Evolutionary conservation across 805 yeast species (phyloP).

Genomic region (Pichia membranifaciens): DNA sequence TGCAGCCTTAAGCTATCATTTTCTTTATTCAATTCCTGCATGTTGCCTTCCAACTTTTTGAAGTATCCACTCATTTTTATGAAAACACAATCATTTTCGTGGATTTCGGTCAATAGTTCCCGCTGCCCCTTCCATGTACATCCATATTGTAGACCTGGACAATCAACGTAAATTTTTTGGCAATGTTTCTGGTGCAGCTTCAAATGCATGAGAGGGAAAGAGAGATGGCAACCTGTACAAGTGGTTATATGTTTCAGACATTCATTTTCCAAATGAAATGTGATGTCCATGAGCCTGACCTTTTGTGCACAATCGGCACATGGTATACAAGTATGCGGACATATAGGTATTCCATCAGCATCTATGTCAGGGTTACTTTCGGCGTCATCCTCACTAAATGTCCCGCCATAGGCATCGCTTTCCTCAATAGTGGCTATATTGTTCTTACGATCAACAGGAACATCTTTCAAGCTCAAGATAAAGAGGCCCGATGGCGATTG

Average conservation of each 20-base stretch:
- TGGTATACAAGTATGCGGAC: constrained; percentile 35
- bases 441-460: not conserved
- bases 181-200: constrained; percentile 40
- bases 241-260: constrained; percentile 36
- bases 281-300: constrained; percentile 29
- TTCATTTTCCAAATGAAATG: constrained; percentile 33
- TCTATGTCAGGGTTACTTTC: not conserved
- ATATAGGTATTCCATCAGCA: constrained; percentile 13
- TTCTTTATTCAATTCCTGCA: constrained; percentile 30
- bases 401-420: constrained; percentile 8
- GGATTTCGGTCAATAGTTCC: constrained; percentile 26
- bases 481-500: not conserved
- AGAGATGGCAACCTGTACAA: constrained; percentile 37
- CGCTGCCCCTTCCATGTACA: constrained; percentile 42
- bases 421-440: not conserved
- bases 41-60: constrained; percentile 23
- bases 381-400: constrained; percentile 1
- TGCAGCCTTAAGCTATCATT: constrained; percentile 38
- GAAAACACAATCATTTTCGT: constrained; percentile 26
- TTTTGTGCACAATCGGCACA: constrained; percentile 35
- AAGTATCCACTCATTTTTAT: constrained; percentile 25
- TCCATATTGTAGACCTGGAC: constrained; percentile 45
- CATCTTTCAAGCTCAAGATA: too few species aligned
- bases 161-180: constrained; percentile 33
- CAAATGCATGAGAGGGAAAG: constrained; percentile 35